Conservation (phyloP, 2,329 filamentous ascomycete species). For the Paraphaeosphaeria minitans region DNA sequence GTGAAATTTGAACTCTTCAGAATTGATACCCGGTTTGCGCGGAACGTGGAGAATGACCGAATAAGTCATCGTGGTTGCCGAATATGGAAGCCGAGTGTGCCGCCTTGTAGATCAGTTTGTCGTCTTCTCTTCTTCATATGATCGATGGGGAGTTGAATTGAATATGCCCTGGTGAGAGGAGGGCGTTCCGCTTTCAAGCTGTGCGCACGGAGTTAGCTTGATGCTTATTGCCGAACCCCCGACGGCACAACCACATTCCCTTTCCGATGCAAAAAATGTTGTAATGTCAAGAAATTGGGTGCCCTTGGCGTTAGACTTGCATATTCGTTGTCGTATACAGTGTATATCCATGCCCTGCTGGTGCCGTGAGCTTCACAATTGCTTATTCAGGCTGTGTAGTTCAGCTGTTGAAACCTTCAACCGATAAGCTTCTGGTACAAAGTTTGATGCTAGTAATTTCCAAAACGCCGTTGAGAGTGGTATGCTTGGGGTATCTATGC, state of each 20-base stretch:
- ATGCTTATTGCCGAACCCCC: slow-evolving; percentile 6
- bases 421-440: neutral
- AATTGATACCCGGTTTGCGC: slow-evolving; percentile 24
- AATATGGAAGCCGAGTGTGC: neutral
- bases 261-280: neutral
- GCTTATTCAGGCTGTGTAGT: neutral
- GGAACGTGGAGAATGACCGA: slow-evolving; percentile 24
- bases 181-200: neutral
- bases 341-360: neutral
- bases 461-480: neutral
- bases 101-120: neutral
- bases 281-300: neutral
- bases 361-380: neutral
- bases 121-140: neutral
- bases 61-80: slow-evolving; percentile 22
- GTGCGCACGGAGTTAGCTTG: slow-evolving; percentile 9
- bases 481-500: slow-evolving; percentile 11
- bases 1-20: slow-evolving; percentile 28
- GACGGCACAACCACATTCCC: neutral
- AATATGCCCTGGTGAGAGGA: neutral
- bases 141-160: neutral
- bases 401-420: neutral
- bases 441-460: neutral
- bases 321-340: neutral
- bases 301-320: neutral